phyloP scores from a whole-genome alignment of 2,329 filamentous ascomycete species.

The Beauveria medogensis region DNA sequence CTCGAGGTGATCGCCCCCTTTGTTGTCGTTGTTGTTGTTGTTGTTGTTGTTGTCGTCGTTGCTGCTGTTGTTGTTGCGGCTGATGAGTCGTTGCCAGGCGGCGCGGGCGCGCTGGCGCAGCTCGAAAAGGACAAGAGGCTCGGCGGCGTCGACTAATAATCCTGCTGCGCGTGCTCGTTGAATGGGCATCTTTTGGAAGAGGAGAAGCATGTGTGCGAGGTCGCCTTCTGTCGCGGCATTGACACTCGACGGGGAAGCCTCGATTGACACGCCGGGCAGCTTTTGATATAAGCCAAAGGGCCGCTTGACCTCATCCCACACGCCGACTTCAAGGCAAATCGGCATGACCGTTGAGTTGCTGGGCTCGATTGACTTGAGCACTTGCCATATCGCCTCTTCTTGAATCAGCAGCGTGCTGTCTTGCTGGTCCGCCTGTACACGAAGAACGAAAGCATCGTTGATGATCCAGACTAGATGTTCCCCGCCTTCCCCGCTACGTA shows the following conservation, averaged over 20 bases:
- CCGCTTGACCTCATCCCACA: background rate
- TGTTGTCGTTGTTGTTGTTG: too few relatives aligned
- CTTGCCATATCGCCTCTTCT: background rate
- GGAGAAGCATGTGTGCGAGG: background rate
- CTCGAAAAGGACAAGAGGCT: background rate
- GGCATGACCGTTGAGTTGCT: background rate
- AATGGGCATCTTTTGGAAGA: background rate
- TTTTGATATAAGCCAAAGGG: conserved; percentile 9
- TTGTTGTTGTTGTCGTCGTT: background rate
- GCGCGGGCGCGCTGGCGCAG: background rate
- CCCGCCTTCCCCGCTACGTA: conserved; percentile 8
- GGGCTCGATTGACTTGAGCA: background rate
- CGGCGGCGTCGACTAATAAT: background rate
- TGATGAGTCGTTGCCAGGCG: background rate
- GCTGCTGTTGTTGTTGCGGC: background rate
- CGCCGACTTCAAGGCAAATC: background rate
- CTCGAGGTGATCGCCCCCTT: background rate
- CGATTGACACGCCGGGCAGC: conserved; percentile 1
- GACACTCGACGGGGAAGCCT: background rate
- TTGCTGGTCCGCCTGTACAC: background rate
- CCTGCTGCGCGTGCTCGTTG: background rate
- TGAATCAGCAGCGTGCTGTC: background rate
- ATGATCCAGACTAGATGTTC: conserved; percentile 8
- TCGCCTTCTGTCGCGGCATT: background rate
- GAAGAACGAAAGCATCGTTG: conserved; percentile 2